phyloP scores from a whole-genome alignment of 1,284 basidiomycete species.

The Cutaneotrichosporon daszewskae region DNA sequence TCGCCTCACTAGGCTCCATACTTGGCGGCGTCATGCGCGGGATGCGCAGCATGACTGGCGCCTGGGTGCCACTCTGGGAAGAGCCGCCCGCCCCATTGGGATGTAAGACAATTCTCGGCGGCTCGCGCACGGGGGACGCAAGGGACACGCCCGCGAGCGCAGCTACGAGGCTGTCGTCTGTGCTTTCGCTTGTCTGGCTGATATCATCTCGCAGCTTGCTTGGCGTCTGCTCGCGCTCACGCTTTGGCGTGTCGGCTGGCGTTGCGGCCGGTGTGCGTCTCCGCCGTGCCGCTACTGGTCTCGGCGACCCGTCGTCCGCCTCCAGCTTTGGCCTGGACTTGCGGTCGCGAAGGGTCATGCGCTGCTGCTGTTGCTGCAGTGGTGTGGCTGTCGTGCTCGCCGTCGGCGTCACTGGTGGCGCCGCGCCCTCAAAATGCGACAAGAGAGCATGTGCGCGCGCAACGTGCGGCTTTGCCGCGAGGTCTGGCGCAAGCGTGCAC shows the following conservation, averaged over 20 bases:
- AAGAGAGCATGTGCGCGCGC: conserved; percentile 52
- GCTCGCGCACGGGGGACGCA: background rate
- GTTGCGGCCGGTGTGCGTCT: conserved; percentile 2
- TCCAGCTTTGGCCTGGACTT: too few relatives aligned
- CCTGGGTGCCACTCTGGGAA: too few relatives aligned
- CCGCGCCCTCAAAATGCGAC: conserved; percentile 46
- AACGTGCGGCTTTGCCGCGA: conserved; percentile 56
- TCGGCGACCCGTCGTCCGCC: conserved; percentile 1
- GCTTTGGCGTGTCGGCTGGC: background rate
- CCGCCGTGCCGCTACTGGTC: conserved; percentile 4
- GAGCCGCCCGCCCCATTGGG: too few relatives aligned
- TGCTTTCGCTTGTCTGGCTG: background rate
- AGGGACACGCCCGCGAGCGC: conserved; percentile 1
- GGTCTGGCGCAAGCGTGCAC: conserved; percentile 51
- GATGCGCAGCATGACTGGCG: conserved; percentile 13
- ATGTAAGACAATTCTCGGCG: too few relatives aligned
- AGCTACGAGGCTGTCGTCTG: too few relatives aligned
- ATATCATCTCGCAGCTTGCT: background rate
- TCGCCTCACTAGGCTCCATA: too few relatives aligned
- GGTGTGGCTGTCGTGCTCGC: conserved; percentile 11
- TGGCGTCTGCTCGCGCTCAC: background rate
- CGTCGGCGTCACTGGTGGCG: conserved; percentile 4
- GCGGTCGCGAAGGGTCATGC: conserved; percentile 18
- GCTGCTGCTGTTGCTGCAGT: conserved; percentile 1
- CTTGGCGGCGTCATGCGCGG: conserved; percentile 7